Conservation (phyloP, 139 green algal species). For the Micromonas commoda region DNA sequence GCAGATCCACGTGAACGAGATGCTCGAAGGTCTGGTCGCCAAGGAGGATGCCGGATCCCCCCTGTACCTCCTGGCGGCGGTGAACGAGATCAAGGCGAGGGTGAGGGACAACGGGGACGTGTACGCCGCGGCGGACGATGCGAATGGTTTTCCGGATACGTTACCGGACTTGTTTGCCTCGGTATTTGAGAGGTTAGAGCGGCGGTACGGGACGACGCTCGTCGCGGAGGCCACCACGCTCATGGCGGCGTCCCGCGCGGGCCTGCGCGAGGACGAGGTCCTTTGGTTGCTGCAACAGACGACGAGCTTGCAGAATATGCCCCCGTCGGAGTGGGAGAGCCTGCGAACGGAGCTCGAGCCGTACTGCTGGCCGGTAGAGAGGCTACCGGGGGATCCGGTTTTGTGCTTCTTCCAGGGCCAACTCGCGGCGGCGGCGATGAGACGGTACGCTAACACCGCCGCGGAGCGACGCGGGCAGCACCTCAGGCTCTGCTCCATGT, state of each 20-base stretch:
- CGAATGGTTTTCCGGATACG: neutral
- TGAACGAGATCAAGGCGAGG: slow-evolving; percentile 1
- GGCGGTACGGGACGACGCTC: neutral
- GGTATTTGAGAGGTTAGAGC: neutral
- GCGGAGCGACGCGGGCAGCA: neutral
- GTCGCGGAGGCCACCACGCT: neutral
- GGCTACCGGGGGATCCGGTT: neutral
- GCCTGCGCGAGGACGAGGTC: neutral
- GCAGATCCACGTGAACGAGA: neutral
- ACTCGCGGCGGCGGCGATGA: neutral
- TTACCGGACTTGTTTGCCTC: neutral
- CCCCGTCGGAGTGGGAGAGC: neutral
- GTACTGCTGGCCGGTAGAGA: neutral
- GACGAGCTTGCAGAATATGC: neutral
- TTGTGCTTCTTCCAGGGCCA: neutral
- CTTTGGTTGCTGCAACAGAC: neutral
- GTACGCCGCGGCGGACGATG: neutral
- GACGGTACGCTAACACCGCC: neutral
- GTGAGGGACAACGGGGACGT: neutral
- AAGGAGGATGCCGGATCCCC: neutral
- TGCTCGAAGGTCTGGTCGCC: neutral
- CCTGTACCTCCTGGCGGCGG: neutral
- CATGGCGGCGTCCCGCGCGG: neutral
- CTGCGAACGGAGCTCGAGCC: neutral
- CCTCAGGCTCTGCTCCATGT: neutral